phyloP scores from a whole-genome alignment of 306 rosid species.

The Vicia villosa region DNA sequence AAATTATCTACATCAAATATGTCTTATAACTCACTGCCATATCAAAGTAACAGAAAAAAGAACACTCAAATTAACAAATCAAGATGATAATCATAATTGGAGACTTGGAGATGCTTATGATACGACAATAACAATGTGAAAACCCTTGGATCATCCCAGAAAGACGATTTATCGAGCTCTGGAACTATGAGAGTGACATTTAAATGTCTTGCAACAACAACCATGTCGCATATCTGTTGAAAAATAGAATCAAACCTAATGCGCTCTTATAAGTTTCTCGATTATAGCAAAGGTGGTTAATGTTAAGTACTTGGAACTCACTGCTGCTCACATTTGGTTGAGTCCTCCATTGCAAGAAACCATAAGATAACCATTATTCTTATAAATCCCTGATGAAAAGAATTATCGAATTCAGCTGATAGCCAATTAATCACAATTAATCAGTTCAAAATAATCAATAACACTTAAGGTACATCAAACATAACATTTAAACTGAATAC shows the following conservation, averaged over 20 bases:
- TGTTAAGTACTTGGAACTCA: slow-evolving; percentile 49
- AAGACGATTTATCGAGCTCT: slow-evolving; percentile 82
- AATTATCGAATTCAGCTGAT: slow-evolving; percentile 29
- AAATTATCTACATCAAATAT: slow-evolving; percentile 80
- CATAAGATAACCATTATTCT: slow-evolving; percentile 89
- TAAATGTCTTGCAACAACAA: slow-evolving; percentile 77
- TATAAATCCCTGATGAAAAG: slow-evolving; percentile 68
- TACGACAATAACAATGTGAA: background rate
- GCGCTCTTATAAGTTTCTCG: background rate
- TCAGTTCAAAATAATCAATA: too few species aligned
- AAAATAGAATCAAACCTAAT: slow-evolving; percentile 3
- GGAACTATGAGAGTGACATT: slow-evolving; percentile 92
- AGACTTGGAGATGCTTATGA: slow-evolving; percentile 19
- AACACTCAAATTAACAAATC: slow-evolving; percentile 28
- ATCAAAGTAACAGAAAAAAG: slow-evolving; percentile 29
- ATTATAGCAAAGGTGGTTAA: slow-evolving; percentile 9
- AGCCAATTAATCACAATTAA: too few species aligned
- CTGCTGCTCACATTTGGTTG: slow-evolving; percentile 98
- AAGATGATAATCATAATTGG: background rate
- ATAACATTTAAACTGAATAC: too few species aligned
- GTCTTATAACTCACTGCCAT: slow-evolving; percentile 80
- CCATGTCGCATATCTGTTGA: slow-evolving; percentile 97
- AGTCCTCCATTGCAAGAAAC: slow-evolving; percentile 99
- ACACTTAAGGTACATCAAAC: too few species aligned
- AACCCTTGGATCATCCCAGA: slow-evolving; percentile 95